These are phyloP conservation scores for Haplosporangium gracile DNA, from an alignment of 192 early-diverging fungal species.

Conservation along the genomic window DNA sequence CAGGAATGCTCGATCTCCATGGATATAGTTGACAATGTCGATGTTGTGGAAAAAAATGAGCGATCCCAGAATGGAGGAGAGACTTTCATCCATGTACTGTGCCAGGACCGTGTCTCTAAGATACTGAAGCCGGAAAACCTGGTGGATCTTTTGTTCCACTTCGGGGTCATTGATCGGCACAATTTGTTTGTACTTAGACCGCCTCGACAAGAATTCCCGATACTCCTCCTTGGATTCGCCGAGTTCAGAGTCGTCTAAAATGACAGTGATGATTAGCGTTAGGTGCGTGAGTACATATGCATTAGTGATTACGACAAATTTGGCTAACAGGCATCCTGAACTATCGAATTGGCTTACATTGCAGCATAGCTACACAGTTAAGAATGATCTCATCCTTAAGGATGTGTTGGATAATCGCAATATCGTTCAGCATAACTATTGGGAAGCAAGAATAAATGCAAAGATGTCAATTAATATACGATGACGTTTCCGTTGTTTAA, in stretches of 20 bases:
- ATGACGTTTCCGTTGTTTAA: not conserved
- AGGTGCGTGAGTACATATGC: not conserved
- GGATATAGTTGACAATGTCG: constrained; percentile 85
- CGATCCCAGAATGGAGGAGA: constrained; percentile 77
- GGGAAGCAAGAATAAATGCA: not conserved
- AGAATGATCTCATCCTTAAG: constrained; percentile 83
- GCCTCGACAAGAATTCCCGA: constrained; percentile 76
- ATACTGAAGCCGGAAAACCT: constrained; percentile 89
- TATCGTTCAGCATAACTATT: constrained; percentile 85
- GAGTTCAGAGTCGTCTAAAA: constrained; percentile 80
- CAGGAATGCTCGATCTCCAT: constrained; percentile 77
- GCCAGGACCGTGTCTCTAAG: constrained; percentile 89
- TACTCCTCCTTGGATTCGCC: constrained; percentile 79
- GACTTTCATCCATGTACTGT: constrained; percentile 81
- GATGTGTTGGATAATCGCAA: constrained; percentile 78
- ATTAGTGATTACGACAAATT: not conserved
- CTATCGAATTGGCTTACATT: constrained; percentile 70
- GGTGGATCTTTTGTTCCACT: constrained; percentile 85
- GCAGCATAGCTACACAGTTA: constrained; percentile 83
- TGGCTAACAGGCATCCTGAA: no score
- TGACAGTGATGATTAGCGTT: not conserved
- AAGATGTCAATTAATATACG: not conserved
- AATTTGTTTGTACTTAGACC: constrained; percentile 76
- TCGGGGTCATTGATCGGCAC: constrained; percentile 82
- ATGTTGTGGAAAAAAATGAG: constrained; percentile 87